These are phyloP conservation scores for Sporopachydermia lactativora DNA, from an alignment of 805 yeast genomes.

Conservation along the genomic window DNA sequence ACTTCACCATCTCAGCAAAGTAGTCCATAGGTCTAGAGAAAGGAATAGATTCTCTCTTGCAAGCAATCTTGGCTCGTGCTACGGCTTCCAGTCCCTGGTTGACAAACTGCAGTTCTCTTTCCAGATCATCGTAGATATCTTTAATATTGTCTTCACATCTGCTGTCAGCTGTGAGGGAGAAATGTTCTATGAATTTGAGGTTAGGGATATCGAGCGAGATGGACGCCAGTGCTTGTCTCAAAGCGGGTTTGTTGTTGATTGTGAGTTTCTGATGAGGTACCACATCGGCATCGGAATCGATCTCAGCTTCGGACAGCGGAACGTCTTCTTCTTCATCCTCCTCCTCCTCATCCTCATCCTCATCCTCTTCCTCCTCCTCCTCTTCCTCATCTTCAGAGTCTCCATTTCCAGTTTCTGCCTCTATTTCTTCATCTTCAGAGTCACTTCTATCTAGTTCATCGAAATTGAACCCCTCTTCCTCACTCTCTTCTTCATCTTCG, in stretches of 20 bases:
- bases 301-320: constrained; percentile 80
- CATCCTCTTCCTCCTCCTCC: constrained; percentile 32
- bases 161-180: constrained; percentile 46
- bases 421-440: constrained; percentile 27
- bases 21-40: constrained; percentile 90
- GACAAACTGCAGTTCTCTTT: constrained; percentile 89
- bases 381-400: constrained; percentile 22
- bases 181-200: constrained; percentile 73
- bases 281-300: constrained; percentile 89
- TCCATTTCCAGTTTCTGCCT: constrained; percentile 15
- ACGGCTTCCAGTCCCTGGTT: constrained; percentile 79
- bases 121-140: constrained; percentile 91
- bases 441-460: constrained; percentile 45
- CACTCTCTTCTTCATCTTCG: constrained; percentile 22
- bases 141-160: constrained; percentile 53
- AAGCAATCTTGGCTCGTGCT: constrained; percentile 42
- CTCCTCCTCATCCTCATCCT: constrained; percentile 39
- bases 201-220: constrained; percentile 38
- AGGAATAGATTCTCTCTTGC: constrained; percentile 59
- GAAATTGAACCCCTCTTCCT: constrained; percentile 29
- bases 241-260: constrained; percentile 45
- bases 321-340: constrained; percentile 71
- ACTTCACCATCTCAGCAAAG: constrained; percentile 97
- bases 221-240: constrained; percentile 16
- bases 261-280: constrained; percentile 87